These are phyloP conservation scores for Fusarium foetens DNA, from an alignment of 2,329 filamentous ascomycete genomes.

Conservation along the genomic window DNA sequence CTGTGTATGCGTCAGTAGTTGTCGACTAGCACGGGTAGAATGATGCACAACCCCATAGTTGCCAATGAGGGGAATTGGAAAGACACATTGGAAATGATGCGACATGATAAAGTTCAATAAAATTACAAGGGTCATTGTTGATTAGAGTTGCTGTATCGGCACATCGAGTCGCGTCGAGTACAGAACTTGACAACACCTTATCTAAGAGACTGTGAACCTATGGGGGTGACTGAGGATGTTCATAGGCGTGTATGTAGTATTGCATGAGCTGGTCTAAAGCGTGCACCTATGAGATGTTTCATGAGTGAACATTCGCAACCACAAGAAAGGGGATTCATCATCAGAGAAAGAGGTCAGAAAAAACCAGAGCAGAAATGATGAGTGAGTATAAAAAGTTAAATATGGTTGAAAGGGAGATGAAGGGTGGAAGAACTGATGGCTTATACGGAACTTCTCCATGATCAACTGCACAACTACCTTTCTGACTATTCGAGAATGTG, in stretches of 20 bases:
- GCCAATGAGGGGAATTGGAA: not conserved
- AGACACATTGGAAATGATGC: not conserved
- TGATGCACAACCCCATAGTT: not conserved
- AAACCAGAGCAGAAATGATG: not conserved
- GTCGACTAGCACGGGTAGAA: not conserved
- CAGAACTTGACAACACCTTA: constrained; percentile 36
- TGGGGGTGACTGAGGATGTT: not conserved
- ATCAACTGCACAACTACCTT: not conserved
- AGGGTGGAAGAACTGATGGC: not conserved
- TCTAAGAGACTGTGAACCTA: constrained; percentile 27
- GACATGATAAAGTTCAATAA: constrained; percentile 21
- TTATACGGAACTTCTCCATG: not conserved
- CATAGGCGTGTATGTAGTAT: constrained; percentile 8
- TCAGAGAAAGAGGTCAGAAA: not conserved
- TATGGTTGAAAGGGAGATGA: not conserved
- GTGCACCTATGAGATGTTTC: constrained; percentile 31
- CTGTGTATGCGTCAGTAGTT: constrained; percentile 4
- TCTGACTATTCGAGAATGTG: not conserved
- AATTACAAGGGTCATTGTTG: constrained; percentile 3
- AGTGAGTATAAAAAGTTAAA: not conserved
- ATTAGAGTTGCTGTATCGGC: constrained; percentile 40
- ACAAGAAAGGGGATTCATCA: constrained; percentile 14
- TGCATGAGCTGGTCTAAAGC: constrained; percentile 29
- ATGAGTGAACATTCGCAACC: constrained; percentile 18
- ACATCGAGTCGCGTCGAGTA: constrained; percentile 30